These are phyloP conservation scores for Gaeumannomyces tritici DNA, from an alignment of 2,329 filamentous ascomycete genomes.

Conservation along the genomic window DNA sequence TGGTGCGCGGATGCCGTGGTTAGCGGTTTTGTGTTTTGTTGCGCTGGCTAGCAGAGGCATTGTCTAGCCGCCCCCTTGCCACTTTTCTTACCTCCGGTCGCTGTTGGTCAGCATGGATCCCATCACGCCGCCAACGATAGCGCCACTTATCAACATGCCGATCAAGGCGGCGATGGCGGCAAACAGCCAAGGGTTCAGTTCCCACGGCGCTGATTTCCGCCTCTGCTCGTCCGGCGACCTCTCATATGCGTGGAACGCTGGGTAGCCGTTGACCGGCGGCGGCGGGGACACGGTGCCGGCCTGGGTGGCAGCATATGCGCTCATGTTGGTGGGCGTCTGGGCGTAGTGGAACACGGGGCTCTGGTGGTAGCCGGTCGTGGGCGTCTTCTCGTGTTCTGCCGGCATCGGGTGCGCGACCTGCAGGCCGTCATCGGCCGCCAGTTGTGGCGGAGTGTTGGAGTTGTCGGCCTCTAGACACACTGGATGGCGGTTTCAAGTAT, in stretches of 20 bases:
- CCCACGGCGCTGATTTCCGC: neutral
- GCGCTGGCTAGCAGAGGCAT: neutral
- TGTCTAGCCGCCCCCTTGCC: too few species aligned
- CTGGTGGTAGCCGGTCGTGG: neutral
- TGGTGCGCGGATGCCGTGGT: neutral
- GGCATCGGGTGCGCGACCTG: neutral
- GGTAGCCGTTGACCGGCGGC: too few species aligned
- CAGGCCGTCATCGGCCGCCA: neutral
- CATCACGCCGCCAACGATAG: neutral
- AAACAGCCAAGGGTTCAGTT: neutral
- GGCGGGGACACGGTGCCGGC: neutral
- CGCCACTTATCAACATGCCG: neutral
- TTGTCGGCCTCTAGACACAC: too few species aligned
- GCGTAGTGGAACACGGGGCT: neutral
- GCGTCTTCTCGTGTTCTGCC: neutral
- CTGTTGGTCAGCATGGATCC: neutral
- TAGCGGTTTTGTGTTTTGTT: neutral
- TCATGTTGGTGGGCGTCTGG: neutral
- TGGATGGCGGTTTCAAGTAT: too few species aligned
- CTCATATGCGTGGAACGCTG: neutral
- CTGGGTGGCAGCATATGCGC: neutral
- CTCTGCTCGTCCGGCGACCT: neutral
- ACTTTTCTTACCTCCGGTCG: neutral
- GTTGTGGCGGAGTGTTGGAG: neutral
- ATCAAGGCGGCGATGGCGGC: conserved; percentile 1